phyloP scores from a whole-genome alignment of 2,329 filamentous ascomycete genomes.

The Ophioceras dolichostomum region DNA sequence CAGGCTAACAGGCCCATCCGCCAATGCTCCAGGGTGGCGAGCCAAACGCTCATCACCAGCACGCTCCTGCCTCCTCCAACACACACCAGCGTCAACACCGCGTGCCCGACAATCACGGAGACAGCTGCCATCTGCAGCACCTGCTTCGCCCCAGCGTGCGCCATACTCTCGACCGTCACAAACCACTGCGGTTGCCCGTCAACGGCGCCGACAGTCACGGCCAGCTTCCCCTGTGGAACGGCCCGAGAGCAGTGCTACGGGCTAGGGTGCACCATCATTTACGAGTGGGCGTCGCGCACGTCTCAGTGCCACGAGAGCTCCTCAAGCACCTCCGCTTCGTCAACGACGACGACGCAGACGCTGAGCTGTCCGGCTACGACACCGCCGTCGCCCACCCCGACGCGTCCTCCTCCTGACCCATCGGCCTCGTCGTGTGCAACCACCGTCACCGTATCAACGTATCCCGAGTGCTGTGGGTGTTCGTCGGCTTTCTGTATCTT shows the following conservation, averaged over 20 bases:
- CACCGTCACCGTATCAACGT: slow-evolving; percentile 3
- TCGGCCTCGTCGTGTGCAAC: slow-evolving; percentile 4
- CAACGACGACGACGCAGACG: background rate
- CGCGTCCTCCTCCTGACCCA: background rate
- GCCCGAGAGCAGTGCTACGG: slow-evolving; percentile 1
- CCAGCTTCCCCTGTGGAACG: slow-evolving; percentile 3
- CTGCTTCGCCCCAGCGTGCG: slow-evolving; percentile 2
- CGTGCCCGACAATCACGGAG: slow-evolving; percentile 5
- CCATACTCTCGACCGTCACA: slow-evolving; percentile 1
- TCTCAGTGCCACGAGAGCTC: background rate
- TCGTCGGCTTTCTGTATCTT: slow-evolving; percentile 3
- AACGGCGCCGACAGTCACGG: slow-evolving; percentile 3
- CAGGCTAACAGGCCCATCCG: no score
- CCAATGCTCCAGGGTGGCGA: no score
- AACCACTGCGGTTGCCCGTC: slow-evolving; percentile 5
- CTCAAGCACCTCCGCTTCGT: background rate
- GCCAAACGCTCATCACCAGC: no score
- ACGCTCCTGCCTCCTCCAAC: no score
- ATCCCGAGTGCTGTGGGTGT: slow-evolving; percentile 2
- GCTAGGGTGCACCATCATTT: slow-evolving; percentile 3
- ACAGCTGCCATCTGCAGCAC: slow-evolving; percentile 4
- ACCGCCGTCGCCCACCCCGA: background rate
- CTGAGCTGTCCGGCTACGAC: background rate
- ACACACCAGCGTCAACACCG: background rate
- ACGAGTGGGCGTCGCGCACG: slow-evolving; percentile 2